These are phyloP conservation scores for Fagopyrum esculentum DNA, from an alignment of 148 eudicot species.

Conservation along the genomic window DNA sequence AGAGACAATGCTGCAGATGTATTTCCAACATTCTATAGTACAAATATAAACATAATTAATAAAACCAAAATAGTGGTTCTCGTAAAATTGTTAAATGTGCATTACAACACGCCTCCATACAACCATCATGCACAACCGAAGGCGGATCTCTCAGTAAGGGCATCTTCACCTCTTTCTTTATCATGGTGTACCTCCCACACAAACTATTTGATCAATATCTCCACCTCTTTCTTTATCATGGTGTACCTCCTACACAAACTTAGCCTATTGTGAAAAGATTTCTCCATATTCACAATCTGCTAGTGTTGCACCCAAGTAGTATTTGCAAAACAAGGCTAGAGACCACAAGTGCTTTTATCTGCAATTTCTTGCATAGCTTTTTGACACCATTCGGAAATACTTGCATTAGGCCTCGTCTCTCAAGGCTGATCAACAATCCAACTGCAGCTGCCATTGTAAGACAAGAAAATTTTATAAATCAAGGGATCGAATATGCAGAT, in stretches of 20 bases:
- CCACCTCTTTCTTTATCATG: conserved; percentile 39
- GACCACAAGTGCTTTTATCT: conserved; percentile 24
- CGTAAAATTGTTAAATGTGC: too few relatives aligned
- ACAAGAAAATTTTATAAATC: not conserved
- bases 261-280: conserved; percentile 45
- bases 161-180: not conserved
- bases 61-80: too few relatives aligned
- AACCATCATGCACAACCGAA: too few relatives aligned
- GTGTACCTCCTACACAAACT: conserved; percentile 56
- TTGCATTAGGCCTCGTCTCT: not conserved
- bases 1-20: too few relatives aligned
- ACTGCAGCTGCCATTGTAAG: conserved; percentile 11
- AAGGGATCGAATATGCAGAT: too few relatives aligned
- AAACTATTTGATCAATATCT: conserved; percentile 30
- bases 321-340: conserved; percentile 33
- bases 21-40: too few relatives aligned
- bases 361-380: conserved; percentile 28
- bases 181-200: conserved; percentile 64
- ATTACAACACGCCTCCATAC: too few relatives aligned
- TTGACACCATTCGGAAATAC: conserved; percentile 16
- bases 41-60: too few relatives aligned
- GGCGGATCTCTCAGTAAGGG: too few relatives aligned
- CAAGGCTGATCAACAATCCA: conserved; percentile 16
- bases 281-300: conserved; percentile 56
- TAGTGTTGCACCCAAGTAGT: conserved; percentile 42